Evolutionary conservation across 1,139 yeast species (phyloP).

Genomic region (Hansenula sp.): DNA sequence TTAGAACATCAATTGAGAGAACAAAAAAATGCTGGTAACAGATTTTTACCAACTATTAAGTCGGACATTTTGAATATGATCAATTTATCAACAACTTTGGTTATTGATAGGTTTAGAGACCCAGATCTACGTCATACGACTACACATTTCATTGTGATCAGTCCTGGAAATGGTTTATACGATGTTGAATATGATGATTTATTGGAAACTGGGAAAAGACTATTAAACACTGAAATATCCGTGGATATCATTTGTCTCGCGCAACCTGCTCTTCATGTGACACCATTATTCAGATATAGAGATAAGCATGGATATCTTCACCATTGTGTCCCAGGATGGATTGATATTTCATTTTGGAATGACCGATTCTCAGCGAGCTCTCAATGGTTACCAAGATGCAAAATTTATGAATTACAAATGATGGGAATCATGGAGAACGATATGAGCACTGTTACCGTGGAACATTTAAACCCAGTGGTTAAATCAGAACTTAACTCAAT

Average conservation of each 20-base stretch:
- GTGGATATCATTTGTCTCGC: slow-evolving; percentile 86
- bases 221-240: slow-evolving; percentile 77
- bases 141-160: slow-evolving; percentile 76
- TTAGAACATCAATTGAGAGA: slow-evolving; percentile 42
- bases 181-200: slow-evolving; percentile 86
- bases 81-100: slow-evolving; percentile 74
- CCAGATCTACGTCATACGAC: slow-evolving; percentile 87
- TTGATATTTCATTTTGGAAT: slow-evolving; percentile 86
- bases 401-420: slow-evolving; percentile 94
- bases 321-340: slow-evolving; percentile 91
- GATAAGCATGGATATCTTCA: slow-evolving; percentile 51
- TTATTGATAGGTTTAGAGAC: slow-evolving; percentile 77
- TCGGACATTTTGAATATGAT: slow-evolving; percentile 88
- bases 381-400: slow-evolving; percentile 88
- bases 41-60: slow-evolving; percentile 78
- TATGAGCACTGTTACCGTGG: slow-evolving; percentile 59
- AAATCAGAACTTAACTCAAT: slow-evolving; percentile 29
- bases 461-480: slow-evolving; percentile 38
- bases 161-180: slow-evolving; percentile 91
- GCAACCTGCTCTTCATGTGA: slow-evolving; percentile 87
- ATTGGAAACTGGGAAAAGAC: slow-evolving; percentile 68
- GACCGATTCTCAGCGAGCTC: slow-evolving; percentile 40
- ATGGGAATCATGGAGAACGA: slow-evolving; percentile 97
- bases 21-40: slow-evolving; percentile 31
- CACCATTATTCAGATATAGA: slow-evolving; percentile 78